These are phyloP conservation scores for Begonia peltatifolia DNA, from an alignment of 306 rosid species.

Conservation along the genomic window DNA sequence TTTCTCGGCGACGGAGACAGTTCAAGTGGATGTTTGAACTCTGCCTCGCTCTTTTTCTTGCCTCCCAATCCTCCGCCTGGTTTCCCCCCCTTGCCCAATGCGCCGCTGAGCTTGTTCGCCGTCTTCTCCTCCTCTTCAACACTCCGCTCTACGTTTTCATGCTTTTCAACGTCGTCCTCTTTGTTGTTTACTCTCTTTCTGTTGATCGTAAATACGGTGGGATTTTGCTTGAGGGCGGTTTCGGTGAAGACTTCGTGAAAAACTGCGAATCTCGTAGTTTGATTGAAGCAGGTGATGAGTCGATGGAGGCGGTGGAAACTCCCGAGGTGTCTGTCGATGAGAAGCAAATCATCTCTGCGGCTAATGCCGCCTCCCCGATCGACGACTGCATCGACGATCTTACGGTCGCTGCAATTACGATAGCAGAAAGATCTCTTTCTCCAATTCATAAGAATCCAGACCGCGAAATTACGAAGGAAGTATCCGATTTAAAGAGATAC, in stretches of 20 bases:
- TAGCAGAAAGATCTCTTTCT: neutral
- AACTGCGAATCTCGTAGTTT: constrained; percentile 2
- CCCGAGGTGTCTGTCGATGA: neutral
- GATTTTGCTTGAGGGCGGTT: constrained; percentile 1
- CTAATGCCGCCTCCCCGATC: constrained; percentile 8
- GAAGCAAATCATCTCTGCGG: neutral
- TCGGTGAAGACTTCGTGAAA: constrained; percentile 12
- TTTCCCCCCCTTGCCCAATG: constrained; percentile 13
- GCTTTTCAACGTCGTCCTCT: constrained; percentile 26
- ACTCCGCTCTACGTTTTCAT: constrained; percentile 32
- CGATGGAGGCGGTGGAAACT: neutral
- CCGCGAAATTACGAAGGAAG: constrained; percentile 1
- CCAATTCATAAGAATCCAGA: neutral
- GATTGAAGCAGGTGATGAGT: neutral
- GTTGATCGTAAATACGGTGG: neutral
- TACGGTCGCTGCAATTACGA: neutral
- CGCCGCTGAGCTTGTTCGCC: neutral
- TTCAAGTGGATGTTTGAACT: constrained; percentile 16
- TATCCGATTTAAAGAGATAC: constrained; percentile 18
- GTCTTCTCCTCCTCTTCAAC: constrained; percentile 11
- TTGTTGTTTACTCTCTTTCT: constrained; percentile 33
- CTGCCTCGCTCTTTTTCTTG: constrained; percentile 15
- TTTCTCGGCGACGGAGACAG: constrained; percentile 12
- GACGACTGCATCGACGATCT: neutral
- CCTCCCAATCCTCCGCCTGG: constrained; percentile 13